Base-by-base conservation (phyloP, 768 basidiomycete genomes). In the Hemileccinum impolitum region DNA sequence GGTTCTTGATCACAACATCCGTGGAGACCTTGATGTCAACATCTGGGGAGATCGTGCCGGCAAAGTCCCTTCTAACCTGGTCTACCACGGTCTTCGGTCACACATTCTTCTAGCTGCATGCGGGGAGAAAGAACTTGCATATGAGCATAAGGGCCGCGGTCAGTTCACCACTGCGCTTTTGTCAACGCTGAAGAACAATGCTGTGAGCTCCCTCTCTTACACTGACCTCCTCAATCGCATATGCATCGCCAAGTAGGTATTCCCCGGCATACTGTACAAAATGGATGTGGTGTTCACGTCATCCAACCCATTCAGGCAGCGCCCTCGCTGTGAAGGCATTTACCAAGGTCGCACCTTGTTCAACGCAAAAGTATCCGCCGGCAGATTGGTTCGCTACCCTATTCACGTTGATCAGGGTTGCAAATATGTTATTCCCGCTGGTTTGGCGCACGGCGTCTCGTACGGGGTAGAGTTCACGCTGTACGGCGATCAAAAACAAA, bases 61-160 rank as follows among this genome's bases (percentile, higher is more conserved):
- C 7, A 32, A 31, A 7, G 39, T 60, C 10, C 43, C 59, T 4
- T 4, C 48, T 23, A 58, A 59, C 12, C 67, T 68, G 30, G 44
- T 51, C 1, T 56, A 63, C 35, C 57, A 60, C 38, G 66, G 63
- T 34, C 59, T 67, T 34, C 61, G 56, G 1, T 74, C 73, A 0
- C 72, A 75, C 52, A 65, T 77, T 18, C 65, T 77, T 3, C 58
- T 75, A 14, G 74, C 75, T 4, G 74, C 75, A 1, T 76, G 75
- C 47, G 63, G 70, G 2, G 56, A 65, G 6, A 59, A 67, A 1
- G 66, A 75, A 39, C 36, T 53, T 0, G 74, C 75, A 3, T 53
- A 49, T 14, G 67, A 70, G 46, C 12, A 42, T 21, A 15, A 50
- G 2, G 57, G 54, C 0, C 55, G 44, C 2, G 67, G 67, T 7